phyloP scores from a whole-genome alignment of 78 protist genomes.

The Guillardia theta region DNA sequence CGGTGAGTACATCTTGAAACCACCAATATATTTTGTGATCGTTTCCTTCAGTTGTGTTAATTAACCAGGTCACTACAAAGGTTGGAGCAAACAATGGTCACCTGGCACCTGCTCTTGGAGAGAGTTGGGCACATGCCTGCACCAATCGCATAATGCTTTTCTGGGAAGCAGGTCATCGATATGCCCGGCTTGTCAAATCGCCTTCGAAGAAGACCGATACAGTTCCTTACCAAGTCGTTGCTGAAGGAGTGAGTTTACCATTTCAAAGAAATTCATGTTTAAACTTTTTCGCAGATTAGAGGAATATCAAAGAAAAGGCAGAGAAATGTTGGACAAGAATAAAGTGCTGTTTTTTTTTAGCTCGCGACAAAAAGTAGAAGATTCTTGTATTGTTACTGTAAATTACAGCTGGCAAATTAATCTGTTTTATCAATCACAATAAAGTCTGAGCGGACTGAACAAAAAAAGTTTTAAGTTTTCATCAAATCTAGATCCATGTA shows the following conservation, averaged over 20 bases:
- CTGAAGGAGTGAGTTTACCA: not conserved
- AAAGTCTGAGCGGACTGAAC: too few species aligned
- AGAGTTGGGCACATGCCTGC: constrained; percentile 68
- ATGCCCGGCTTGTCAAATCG: constrained; percentile 24
- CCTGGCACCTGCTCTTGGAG: constrained; percentile 73
- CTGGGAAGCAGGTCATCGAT: constrained; percentile 3
- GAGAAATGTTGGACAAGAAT: too few species aligned
- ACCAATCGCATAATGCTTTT: constrained; percentile 45
- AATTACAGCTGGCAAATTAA: too few species aligned
- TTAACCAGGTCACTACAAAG: constrained; percentile 74
- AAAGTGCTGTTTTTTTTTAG: too few species aligned
- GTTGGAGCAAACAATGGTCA: not conserved
- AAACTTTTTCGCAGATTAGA: too few species aligned
- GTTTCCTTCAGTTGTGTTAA: constrained; percentile 41
- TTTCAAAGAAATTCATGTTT: too few species aligned
- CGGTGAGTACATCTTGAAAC: constrained; percentile 12
- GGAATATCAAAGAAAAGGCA: too few species aligned
- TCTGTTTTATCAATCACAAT: too few species aligned
- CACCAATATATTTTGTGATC: not conserved
- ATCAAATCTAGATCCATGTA: too few species aligned
- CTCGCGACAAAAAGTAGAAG: too few species aligned
- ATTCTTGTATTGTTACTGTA: too few species aligned
- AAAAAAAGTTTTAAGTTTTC: too few species aligned
- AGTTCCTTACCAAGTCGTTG: not conserved
- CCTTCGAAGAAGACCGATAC: not conserved